These are phyloP conservation scores for Hypoxylon crocopeplum DNA, from an alignment of 495 filamentous ascomycete genomes.

Conservation along the genomic window DNA sequence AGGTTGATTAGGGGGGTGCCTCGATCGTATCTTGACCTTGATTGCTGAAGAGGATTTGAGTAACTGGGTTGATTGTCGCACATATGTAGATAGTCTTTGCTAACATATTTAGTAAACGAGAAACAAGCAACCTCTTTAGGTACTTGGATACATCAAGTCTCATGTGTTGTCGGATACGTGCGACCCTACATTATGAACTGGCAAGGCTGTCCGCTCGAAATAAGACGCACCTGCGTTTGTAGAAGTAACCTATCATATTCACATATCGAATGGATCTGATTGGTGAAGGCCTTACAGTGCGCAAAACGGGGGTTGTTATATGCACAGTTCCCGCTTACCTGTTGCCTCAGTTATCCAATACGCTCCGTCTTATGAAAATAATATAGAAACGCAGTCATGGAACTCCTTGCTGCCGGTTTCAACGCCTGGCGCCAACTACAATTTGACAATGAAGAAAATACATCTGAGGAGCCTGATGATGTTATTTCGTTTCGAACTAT, in stretches of 20 bases:
- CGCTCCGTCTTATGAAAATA: too few relatives aligned
- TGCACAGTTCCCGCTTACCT: background rate
- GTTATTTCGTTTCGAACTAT: conserved; percentile 46
- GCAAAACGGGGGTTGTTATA: background rate
- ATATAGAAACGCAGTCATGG: conserved; percentile 39
- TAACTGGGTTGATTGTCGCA: too few relatives aligned
- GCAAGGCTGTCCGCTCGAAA: conserved; percentile 8
- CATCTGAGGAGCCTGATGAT: conserved; percentile 46
- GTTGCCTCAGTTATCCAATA: background rate
- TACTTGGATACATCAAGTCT: too few relatives aligned
- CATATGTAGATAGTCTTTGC: background rate
- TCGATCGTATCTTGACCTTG: too few relatives aligned
- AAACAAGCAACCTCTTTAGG: too few relatives aligned
- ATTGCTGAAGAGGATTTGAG: too few relatives aligned
- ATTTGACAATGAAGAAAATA: conserved; percentile 31
- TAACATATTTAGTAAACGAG: too few relatives aligned
- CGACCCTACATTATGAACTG: too few relatives aligned
- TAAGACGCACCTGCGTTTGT: background rate
- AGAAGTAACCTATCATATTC: conserved; percentile 3
- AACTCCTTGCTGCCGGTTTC: conserved; percentile 58
- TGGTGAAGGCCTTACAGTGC: background rate
- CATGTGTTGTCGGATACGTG: too few relatives aligned
- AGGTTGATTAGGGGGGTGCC: too few relatives aligned
- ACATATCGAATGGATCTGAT: conserved; percentile 15
- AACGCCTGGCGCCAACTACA: conserved; percentile 59